Evolutionary conservation across 306 rosid species (phyloP).

Genomic region (Rosa lucieae): DNA sequence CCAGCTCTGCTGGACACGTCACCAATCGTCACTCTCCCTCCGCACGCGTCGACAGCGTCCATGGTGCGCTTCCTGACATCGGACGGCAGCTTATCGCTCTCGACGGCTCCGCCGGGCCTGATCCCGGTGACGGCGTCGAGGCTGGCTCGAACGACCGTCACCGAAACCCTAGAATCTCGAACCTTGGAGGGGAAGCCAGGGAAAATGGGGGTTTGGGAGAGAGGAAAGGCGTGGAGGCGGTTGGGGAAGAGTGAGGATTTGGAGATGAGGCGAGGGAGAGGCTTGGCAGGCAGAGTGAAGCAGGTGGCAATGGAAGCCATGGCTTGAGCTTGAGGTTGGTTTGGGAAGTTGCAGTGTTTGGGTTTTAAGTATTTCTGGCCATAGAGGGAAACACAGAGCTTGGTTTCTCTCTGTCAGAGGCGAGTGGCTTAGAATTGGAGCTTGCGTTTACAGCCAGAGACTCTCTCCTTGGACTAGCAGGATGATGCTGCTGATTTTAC

Average conservation of each 20-base stretch:
- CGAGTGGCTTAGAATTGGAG: conserved; percentile 3
- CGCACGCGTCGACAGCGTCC: conserved; percentile 84
- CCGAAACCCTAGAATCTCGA: conserved; percentile 41
- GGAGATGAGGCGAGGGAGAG: conserved; percentile 10
- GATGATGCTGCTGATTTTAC: background rate
- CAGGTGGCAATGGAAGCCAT: conserved; percentile 75
- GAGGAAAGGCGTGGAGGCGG: conserved; percentile 22
- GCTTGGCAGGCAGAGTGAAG: conserved; percentile 38
- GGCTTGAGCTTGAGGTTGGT: background rate
- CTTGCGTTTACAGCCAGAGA: background rate
- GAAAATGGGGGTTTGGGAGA: conserved; percentile 27
- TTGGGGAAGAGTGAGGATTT: conserved; percentile 21
- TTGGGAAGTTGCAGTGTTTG: background rate
- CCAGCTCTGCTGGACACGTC: conserved; percentile 92
- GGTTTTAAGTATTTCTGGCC: background rate
- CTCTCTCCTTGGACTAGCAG: background rate
- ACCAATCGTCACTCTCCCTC: conserved; percentile 86
- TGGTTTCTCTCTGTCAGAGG: no score
- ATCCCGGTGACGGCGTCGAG: conserved; percentile 47
- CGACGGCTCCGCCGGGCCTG: conserved; percentile 70
- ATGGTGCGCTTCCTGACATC: conserved; percentile 89
- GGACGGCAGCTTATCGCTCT: conserved; percentile 67
- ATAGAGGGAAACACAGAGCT: background rate
- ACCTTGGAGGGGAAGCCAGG: conserved; percentile 4
- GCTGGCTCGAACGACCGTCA: background rate